Conservation (phyloP, 345 rosid species). For the Sonneratia caseolaris region DNA sequence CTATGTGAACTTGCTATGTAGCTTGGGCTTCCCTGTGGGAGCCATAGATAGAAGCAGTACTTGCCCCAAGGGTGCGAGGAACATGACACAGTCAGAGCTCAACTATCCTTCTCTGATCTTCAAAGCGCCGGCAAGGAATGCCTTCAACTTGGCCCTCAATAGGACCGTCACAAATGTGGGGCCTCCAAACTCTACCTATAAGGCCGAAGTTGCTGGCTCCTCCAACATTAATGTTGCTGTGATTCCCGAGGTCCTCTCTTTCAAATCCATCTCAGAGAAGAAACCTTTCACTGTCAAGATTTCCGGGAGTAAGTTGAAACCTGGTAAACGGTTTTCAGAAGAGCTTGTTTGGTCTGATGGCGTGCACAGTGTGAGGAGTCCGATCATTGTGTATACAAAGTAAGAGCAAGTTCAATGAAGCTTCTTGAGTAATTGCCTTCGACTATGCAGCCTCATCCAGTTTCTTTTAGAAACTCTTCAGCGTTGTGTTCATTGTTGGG, state of each 20-base stretch:
- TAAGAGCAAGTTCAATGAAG: too few species aligned
- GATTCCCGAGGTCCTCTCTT: background rate
- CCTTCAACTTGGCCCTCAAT: background rate
- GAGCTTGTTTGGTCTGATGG: background rate
- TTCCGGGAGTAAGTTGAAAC: conserved; percentile 6
- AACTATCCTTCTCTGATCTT: background rate
- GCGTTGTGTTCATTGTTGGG: too few species aligned
- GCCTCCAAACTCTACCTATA: background rate
- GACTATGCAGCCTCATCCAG: too few species aligned
- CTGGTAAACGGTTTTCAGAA: background rate
- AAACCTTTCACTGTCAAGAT: conserved; percentile 8
- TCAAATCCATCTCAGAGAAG: background rate
- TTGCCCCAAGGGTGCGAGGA: background rate
- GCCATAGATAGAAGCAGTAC: background rate
- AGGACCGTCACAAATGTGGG: conserved; percentile 8
- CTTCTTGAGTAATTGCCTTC: too few species aligned
- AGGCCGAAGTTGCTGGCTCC: background rate
- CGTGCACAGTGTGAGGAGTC: too few species aligned
- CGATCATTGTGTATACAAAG: too few species aligned
- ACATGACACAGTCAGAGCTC: background rate
- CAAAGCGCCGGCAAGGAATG: background rate
- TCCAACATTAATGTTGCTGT: background rate
- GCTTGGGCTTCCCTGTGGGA: background rate
- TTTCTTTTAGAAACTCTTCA: too few species aligned
- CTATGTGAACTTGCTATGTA: background rate